Percentiles rank a stretch among this genome's conserved stretches.
Conservation (phyloP, 2,329 filamentous ascomycete genomes). For the Rhynchosporium secalis region DNA sequence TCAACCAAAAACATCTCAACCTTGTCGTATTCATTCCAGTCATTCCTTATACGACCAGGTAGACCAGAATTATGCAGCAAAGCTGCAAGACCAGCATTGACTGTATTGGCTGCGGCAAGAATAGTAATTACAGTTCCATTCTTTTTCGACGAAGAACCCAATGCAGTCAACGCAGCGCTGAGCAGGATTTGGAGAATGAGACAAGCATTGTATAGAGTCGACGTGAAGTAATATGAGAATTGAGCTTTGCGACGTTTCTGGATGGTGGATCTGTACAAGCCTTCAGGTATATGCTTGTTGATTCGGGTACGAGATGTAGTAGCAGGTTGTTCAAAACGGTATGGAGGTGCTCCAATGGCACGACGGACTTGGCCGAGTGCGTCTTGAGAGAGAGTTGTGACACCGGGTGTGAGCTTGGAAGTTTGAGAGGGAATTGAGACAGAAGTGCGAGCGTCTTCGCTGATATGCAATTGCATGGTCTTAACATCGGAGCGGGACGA, state of each 20-base stretch:
- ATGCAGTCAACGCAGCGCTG: conserved; percentile 25
- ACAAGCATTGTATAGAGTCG: conserved; percentile 26
- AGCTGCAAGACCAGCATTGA: conserved; percentile 28
- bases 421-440: neutral
- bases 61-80: conserved; percentile 29
- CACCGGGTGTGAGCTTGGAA: conserved; percentile 2
- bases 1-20: conserved; percentile 26
- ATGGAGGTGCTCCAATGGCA: conserved; percentile 18
- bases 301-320: neutral
- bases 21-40: conserved; percentile 28
- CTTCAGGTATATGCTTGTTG: conserved; percentile 16
- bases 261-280: conserved; percentile 25
- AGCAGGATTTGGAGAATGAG: conserved; percentile 28
- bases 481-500: conserved; percentile 2
- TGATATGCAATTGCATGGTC: conserved; percentile 1
- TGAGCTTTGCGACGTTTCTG: conserved; percentile 17
- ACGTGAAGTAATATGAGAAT: conserved; percentile 23
- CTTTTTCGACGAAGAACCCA: conserved; percentile 17
- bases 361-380: conserved; percentile 15
- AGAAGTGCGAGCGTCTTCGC: neutral
- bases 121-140: conserved; percentile 26
- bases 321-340: conserved; percentile 8
- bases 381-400: conserved; percentile 6
- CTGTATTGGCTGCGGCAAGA: conserved; percentile 29
- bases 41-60: conserved; percentile 23